Evolutionary conservation across 2,329 filamentous ascomycete species (phyloP), one percentile per base, ranked within the genome.

Genomic region (Cercospora brassicicola): DNA sequence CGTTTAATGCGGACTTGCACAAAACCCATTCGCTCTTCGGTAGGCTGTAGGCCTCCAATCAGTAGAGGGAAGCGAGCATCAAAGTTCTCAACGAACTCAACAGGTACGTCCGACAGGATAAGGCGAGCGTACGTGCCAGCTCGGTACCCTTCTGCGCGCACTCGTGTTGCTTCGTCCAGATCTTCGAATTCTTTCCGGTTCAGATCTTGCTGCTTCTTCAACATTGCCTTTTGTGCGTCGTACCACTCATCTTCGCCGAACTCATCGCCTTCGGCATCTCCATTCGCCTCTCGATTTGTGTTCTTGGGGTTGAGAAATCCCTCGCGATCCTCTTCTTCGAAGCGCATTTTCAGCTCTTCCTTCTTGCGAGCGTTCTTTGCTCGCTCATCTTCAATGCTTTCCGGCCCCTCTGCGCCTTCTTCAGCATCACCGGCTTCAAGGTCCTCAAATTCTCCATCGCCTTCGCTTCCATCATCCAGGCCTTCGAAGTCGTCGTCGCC

Each of bases 171-270:
- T 71, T 95, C 91, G 77, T 99, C 95, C 2, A 99, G 87, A 64
- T 88, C 87, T 73, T 94, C 92, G 72, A 96, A 97, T 77, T 98
- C 96, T 67, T 92, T 88, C 76, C 93, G 93, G 82, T 99, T 99
- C 87, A 99, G 97, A 76, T 96, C 92, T 71, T 95, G 87, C 79
- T 99, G 95, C 81, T 97, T 97, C 81, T 97, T 92, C 67, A 99
- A 89, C 78, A 91, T 87, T 33, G 95, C 92, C 82, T 99, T 99
- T 78, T 99, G 95, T 30, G 91, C 88, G 77, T 98, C 95, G 78
- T 99, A 99, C 96, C 96, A 99, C 65, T 99, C 92, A 78, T 99
- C 95, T 80, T 99, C 95, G 62, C 94, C 95, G 76, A 96, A 98
- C 76, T 96, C 91, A 67, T 88, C 84, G 63, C 94, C 88, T 5